Evolutionary conservation across 2,329 filamentous ascomycete genomes (phyloP).

Genomic region (Magnaporthales sp.): DNA sequence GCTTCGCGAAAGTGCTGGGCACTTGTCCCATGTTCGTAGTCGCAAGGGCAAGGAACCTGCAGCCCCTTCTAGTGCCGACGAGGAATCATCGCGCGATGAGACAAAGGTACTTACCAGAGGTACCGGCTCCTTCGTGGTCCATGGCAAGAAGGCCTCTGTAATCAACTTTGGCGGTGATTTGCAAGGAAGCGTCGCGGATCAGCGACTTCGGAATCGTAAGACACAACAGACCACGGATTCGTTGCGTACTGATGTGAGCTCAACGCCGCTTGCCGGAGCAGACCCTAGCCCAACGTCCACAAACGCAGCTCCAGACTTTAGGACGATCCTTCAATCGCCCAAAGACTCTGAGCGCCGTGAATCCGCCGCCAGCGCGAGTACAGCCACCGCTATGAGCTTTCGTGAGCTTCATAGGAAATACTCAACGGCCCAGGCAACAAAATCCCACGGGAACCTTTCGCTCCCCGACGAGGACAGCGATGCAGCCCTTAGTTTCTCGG

Average conservation of each 20-base stretch:
- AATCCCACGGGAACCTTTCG: conserved; percentile 13
- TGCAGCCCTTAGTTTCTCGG: conserved; percentile 49
- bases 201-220: conserved; percentile 59
- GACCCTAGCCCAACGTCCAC: conserved; percentile 7
- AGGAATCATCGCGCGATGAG: conserved; percentile 28
- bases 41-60: conserved; percentile 61
- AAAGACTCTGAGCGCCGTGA: conserved; percentile 42
- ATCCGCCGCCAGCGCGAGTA: conserved; percentile 57
- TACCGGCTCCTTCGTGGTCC: conserved; percentile 85
- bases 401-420: conserved; percentile 53
- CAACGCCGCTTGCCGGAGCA: conserved; percentile 7
- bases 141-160: conserved; percentile 95
- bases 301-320: conserved; percentile 35
- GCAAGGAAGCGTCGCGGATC: conserved; percentile 62
- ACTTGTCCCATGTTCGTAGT: conserved; percentile 58
- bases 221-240: conserved; percentile 33
- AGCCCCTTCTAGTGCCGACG: background rate
- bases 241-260: conserved; percentile 24
- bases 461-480: conserved; percentile 48
- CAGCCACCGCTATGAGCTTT: conserved; percentile 58
- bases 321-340: conserved; percentile 35
- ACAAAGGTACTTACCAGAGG: conserved; percentile 65
- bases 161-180: conserved; percentile 95
- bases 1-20: conserved; percentile 68
- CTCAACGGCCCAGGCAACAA: conserved; percentile 41